Evolutionary conservation across 305 asterid genomes (phyloP).

Genomic region (Striga hermonthica): DNA sequence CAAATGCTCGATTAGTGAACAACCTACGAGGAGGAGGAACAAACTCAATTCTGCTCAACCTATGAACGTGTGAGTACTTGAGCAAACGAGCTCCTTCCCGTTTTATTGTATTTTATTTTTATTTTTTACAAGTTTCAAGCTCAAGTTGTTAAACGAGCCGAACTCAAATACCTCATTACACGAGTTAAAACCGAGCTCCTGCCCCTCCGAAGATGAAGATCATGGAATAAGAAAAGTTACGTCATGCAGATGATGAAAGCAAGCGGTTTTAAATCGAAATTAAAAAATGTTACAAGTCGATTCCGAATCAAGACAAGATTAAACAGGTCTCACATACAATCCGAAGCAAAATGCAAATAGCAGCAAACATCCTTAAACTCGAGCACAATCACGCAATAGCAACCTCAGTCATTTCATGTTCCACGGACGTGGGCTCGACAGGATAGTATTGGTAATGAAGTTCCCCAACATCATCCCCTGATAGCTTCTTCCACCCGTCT

Average conservation of each 20-base stretch:
- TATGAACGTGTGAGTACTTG: too few species aligned
- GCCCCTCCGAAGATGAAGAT: neutral
- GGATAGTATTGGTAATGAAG: constrained; percentile 77
- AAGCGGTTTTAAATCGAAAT: constrained; percentile 20
- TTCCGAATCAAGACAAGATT: constrained; percentile 4
- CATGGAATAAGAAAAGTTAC: neutral
- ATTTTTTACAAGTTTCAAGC: too few species aligned
- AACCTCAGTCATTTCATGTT: constrained; percentile 78
- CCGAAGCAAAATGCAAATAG: constrained; percentile 22
- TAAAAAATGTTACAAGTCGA: constrained; percentile 17
- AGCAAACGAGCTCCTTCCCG: too few species aligned
- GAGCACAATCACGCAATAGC: constrained; percentile 37
- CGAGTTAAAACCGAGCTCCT: neutral
- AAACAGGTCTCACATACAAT: constrained; percentile 5
- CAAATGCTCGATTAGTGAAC: too few species aligned
- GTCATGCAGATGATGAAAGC: neutral
- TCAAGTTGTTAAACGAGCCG: too few species aligned
- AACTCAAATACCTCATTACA: neutral
- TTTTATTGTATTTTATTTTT: too few species aligned
- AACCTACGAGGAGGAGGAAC: too few species aligned
- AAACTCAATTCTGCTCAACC: too few species aligned
- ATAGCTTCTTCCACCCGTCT: constrained; percentile 81
- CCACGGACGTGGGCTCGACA: constrained; percentile 66
- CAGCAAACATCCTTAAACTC: constrained; percentile 21
- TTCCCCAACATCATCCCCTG: constrained; percentile 93